phyloP scores from a whole-genome alignment of 805 yeast species.

The Kuraishia piskuri region DNA sequence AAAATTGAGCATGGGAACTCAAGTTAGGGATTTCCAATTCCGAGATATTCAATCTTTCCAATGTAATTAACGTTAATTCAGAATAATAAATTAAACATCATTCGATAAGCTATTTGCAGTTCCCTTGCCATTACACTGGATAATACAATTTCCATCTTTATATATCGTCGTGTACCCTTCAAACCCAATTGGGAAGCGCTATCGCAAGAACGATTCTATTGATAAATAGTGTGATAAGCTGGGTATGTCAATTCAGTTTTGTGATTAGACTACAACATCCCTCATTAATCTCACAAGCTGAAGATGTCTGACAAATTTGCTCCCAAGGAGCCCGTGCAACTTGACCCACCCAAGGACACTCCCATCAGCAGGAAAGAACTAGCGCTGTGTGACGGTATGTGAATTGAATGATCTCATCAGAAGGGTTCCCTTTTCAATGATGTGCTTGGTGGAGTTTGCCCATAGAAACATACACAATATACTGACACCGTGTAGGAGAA shows the following conservation, averaged over 20 bases:
- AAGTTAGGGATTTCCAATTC: too few species aligned
- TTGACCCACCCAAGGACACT: slow-evolving; percentile 42
- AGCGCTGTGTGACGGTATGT: slow-evolving; percentile 33
- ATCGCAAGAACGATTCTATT: too few species aligned
- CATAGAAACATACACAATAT: neutral
- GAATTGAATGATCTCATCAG: neutral
- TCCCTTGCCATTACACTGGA: too few species aligned
- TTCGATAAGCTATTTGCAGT: too few species aligned
- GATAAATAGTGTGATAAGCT: too few species aligned
- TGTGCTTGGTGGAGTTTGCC: neutral
- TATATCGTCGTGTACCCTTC: too few species aligned
- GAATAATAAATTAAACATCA: too few species aligned
- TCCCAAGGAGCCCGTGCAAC: slow-evolving; percentile 44
- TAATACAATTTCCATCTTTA: too few species aligned
- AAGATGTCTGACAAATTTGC: slow-evolving; percentile 27
- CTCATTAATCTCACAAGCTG: neutral
- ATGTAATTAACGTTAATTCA: too few species aligned
- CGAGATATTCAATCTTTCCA: too few species aligned
- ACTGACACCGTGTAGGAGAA: slow-evolving; percentile 21
- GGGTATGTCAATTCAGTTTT: neutral
- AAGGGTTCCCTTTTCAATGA: neutral
- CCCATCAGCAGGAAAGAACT: slow-evolving; percentile 34
- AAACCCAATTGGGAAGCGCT: too few species aligned
- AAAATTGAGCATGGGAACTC: too few species aligned
- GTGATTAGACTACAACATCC: neutral